Evolutionary conservation across 768 basidiomycete genomes (phyloP).

Genomic region (Gelatoporia subvermispora): DNA sequence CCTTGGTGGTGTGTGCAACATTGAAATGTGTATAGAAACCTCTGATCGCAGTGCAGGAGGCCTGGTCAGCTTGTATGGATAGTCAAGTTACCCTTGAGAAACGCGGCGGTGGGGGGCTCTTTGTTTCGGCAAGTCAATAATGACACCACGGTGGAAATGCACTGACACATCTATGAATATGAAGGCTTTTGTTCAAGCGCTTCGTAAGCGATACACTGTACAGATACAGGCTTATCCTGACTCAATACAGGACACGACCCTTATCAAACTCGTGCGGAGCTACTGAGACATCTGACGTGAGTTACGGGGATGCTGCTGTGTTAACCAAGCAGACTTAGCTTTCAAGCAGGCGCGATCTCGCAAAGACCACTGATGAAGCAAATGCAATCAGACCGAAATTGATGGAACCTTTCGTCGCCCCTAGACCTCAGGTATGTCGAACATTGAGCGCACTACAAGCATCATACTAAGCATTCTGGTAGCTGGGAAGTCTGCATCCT

Average conservation of each 20-base stretch:
- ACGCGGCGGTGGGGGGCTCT: conserved; percentile 10
- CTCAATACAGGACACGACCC: conserved; percentile 6
- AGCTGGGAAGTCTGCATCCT: conserved; percentile 1
- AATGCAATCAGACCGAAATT: not conserved
- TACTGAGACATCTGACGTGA: conserved; percentile 9
- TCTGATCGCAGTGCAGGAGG: conserved; percentile 7
- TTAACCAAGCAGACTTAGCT: not conserved
- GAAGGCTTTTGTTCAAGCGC: conserved; percentile 14
- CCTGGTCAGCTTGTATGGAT: conserved; percentile 20
- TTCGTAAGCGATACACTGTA: conserved; percentile 6
- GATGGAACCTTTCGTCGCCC: not conserved
- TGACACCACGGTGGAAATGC: not conserved
- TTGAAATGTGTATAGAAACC: too few relatives aligned
- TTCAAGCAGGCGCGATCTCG: conserved; percentile 6
- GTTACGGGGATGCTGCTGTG: not conserved
- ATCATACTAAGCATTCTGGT: not conserved
- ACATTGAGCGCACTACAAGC: not conserved
- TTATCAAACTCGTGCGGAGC: conserved; percentile 6
- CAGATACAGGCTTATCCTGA: not conserved
- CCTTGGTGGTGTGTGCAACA: too few relatives aligned
- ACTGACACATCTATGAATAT: not conserved
- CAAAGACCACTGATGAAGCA: conserved; percentile 8
- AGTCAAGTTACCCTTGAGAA: conserved; percentile 13
- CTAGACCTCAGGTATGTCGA: conserved; percentile 6
- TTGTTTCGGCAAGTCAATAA: conserved; percentile 12